Evolutionary conservation across 371 early-diverging fungal genomes (phyloP), one percentile per base, ranked within the genome.

Genomic region (Smittium mucronatum): DNA sequence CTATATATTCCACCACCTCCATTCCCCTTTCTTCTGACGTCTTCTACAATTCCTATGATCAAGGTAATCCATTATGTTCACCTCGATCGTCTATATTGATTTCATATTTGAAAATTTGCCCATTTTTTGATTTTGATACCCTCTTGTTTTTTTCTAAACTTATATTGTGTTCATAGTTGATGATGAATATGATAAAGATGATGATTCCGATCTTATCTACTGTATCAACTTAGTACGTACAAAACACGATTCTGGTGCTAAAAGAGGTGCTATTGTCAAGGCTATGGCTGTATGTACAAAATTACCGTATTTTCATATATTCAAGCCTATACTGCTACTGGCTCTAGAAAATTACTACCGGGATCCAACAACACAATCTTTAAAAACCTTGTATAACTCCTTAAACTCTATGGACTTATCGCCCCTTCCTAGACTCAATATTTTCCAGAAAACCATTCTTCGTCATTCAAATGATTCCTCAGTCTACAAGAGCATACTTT

Each of bases 221-320:
- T 91, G 89, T 16, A 82, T 93, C n/a, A 93, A 92, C 78, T 78
- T 93, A 58, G 95, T 94, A 28, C 83, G 92, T 59, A 92, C 92
- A 5, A 90, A 90, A 69, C 90, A 93, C 70, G 92, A 93, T 76
- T 80, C 86, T 36, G 87, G 69, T 17, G 69, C 36, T 25, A 57
- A 57, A 69, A 85, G 94, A 76, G 95, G 95, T 36, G 95, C 95
- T 0, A 81, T 85, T 63, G 93, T 94, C 29, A 95, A 94, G 74
- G 94, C 95, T 0, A 89, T 97, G 89, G 94, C 97, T 1, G 88
- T 97, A 57, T 91, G 92, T 73, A 91, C 93, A 1, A 81, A 86
- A 34, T 89, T 92, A 74, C 89, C 87, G 70, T 94, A 89, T 77
- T 81, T 95, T 34, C 93, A 94, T 75, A 91, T 93, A 2, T 95